A percentile compares a stretch with the other conserved stretches of the same genome.
Conservation (phyloP, 441 rosid species). For the Populus trichocarpa region DNA sequence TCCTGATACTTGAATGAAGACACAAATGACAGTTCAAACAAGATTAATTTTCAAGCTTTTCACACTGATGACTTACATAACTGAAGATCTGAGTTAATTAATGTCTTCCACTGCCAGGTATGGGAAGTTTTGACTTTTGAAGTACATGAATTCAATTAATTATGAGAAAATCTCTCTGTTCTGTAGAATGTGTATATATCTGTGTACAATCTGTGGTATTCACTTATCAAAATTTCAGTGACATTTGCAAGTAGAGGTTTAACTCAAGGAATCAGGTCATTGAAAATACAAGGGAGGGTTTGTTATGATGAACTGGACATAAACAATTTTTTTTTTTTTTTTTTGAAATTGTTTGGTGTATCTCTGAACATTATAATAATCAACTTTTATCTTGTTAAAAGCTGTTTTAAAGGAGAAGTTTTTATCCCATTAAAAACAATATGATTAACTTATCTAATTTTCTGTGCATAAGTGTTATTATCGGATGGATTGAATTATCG, state of each 20-base stretch:
- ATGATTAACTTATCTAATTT: too few relatives aligned
- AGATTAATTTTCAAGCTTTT: not conserved
- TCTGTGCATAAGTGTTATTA: too few relatives aligned
- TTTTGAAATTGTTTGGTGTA: too few relatives aligned
- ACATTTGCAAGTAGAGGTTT: not conserved
- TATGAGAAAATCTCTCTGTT: conserved; percentile 21
- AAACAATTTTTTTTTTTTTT: too few relatives aligned
- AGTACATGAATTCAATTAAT: conserved; percentile 27
- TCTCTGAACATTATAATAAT: too few relatives aligned
- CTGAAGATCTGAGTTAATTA: not conserved
- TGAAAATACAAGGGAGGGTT: not conserved
- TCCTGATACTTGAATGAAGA: conserved; percentile 32
- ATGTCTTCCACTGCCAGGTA: conserved; percentile 29
- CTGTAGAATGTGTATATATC: conserved; percentile 18
- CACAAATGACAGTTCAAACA: conserved; percentile 23
- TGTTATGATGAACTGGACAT: too few relatives aligned
- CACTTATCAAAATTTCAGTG: not conserved
- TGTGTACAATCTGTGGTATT: conserved; percentile 9
- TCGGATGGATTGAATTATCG: too few relatives aligned
- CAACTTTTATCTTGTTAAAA: too few relatives aligned
- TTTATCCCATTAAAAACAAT: too few relatives aligned
- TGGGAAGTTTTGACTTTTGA: conserved; percentile 27
- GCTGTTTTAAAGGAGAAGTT: too few relatives aligned
- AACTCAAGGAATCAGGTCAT: not conserved
- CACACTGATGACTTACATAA: not conserved